Conservation (phyloP, 169 alveolate species). For the Eimeria acervulina region DNA sequence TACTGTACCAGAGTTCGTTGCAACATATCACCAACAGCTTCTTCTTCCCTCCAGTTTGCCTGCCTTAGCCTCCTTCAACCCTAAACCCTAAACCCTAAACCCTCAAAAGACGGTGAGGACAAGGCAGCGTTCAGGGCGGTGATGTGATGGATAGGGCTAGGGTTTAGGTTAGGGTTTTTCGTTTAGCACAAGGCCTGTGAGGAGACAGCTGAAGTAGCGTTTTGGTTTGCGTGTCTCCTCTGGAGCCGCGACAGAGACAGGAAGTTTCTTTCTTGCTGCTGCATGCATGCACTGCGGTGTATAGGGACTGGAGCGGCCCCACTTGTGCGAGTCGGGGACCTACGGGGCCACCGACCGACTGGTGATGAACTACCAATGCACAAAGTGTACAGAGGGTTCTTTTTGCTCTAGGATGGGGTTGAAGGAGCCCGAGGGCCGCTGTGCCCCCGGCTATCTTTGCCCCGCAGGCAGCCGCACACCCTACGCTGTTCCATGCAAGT, state of each 20-base stretch:
- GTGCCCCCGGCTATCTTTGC: slow-evolving; percentile 39
- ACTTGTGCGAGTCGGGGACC: slow-evolving; percentile 24
- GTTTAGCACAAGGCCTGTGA: neutral
- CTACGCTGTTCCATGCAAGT: slow-evolving; percentile 26
- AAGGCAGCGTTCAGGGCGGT: neutral
- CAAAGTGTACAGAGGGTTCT: slow-evolving; percentile 32
- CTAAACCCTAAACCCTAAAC: neutral
- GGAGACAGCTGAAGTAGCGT: neutral
- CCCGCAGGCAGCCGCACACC: slow-evolving; percentile 41
- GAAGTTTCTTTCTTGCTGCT: neutral
- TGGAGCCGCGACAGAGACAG: neutral
- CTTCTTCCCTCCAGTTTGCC: too few species aligned
- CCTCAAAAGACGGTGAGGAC: neutral
- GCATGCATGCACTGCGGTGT: neutral
- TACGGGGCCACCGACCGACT: slow-evolving; percentile 21
- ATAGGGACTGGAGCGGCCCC: slow-evolving; percentile 26
- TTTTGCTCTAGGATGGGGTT: slow-evolving; percentile 78
- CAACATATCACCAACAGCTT: neutral
- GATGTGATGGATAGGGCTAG: neutral
- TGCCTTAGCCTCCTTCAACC: neutral
- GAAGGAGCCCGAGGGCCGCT: slow-evolving; percentile 81
- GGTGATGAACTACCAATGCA: slow-evolving; percentile 37
- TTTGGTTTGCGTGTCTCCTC: too few species aligned
- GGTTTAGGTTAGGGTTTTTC: neutral
- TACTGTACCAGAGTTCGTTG: slow-evolving; percentile 32